These are phyloP conservation scores for Papiliotrema terrestris DNA, from an alignment of 1,284 basidiomycete species.

Conservation along the genomic window DNA sequence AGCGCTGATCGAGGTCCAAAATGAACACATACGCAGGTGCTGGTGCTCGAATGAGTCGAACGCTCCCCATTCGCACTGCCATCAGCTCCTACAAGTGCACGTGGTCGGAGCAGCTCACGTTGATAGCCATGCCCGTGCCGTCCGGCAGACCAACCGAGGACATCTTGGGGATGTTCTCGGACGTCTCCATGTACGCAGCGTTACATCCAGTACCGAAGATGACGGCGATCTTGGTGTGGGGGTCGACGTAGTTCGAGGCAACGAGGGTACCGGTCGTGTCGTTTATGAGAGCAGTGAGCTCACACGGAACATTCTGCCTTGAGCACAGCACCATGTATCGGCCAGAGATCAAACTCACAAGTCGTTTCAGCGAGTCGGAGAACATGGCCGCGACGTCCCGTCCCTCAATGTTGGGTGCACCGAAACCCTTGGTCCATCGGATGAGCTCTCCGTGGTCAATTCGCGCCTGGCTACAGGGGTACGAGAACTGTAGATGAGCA, in stretches of 20 bases:
- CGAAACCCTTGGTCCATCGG: slow-evolving; percentile 99
- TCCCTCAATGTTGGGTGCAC: slow-evolving; percentile 86
- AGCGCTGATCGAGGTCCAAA: slow-evolving; percentile 1
- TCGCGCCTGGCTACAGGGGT: slow-evolving; percentile 54
- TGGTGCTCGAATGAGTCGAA: slow-evolving; percentile 96
- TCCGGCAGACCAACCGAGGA: slow-evolving; percentile 62
- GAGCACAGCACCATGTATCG: background rate
- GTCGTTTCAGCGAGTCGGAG: slow-evolving; percentile 70
- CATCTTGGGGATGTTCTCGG: slow-evolving; percentile 73
- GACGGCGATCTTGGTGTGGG: slow-evolving; percentile 83
- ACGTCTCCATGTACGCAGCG: slow-evolving; percentile 93
- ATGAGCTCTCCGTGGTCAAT: slow-evolving; percentile 62
- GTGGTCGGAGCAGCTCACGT: slow-evolving; percentile 55
- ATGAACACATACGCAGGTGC: slow-evolving; percentile 61
- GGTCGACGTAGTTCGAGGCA: slow-evolving; percentile 93
- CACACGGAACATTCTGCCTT: slow-evolving; percentile 58
- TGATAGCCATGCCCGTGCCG: slow-evolving; percentile 86
- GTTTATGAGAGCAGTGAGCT: slow-evolving; percentile 83
- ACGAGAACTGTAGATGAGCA: slow-evolving; percentile 72
- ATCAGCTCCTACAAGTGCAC: background rate
- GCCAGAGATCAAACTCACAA: slow-evolving; percentile 35
- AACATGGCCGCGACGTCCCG: slow-evolving; percentile 92
- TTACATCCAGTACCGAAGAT: slow-evolving; percentile 99
- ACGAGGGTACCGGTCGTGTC: slow-evolving; percentile 97
- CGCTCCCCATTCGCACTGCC: slow-evolving; percentile 66